Conservation (phyloP, 129 eudicot species). For the Cynara cardunculus region DNA sequence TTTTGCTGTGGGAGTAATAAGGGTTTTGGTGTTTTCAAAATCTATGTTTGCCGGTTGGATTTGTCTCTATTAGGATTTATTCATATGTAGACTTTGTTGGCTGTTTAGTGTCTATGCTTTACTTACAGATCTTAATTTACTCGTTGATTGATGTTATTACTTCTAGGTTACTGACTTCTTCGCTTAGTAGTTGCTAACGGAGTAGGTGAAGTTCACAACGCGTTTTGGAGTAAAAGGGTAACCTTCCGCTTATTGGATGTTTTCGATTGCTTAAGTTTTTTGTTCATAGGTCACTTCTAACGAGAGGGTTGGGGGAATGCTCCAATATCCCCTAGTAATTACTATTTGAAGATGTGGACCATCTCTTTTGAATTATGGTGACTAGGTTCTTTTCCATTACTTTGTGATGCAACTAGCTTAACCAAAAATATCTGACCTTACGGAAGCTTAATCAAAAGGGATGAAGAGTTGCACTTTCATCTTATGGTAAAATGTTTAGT, state of each 20-base stretch:
- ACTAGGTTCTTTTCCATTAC: neutral
- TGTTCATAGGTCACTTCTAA: neutral
- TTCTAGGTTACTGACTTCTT: conserved; percentile 6
- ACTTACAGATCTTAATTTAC: conserved; percentile 15
- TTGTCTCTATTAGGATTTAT: conserved; percentile 10
- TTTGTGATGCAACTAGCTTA: neutral
- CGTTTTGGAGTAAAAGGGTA: neutral
- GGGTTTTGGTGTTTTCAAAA: neutral
- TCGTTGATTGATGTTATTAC: neutral
- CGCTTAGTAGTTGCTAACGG: neutral
- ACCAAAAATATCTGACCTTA: neutral
- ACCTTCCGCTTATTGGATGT: neutral
- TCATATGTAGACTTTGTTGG: neutral
- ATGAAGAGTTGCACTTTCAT: neutral
- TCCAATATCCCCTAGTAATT: neutral
- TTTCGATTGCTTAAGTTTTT: neutral
- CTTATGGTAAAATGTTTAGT: neutral
- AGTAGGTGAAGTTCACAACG: neutral
- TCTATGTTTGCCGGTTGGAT: conserved; percentile 9
- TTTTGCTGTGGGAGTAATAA: neutral
- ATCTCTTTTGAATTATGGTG: neutral
- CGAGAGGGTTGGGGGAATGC: neutral
- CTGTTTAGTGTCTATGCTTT: conserved; percentile 2
- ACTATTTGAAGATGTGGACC: neutral
- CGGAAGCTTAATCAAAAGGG: neutral